Conservation (phyloP, 2,329 filamentous ascomycete species). For the Cladophialophora exuberans region DNA sequence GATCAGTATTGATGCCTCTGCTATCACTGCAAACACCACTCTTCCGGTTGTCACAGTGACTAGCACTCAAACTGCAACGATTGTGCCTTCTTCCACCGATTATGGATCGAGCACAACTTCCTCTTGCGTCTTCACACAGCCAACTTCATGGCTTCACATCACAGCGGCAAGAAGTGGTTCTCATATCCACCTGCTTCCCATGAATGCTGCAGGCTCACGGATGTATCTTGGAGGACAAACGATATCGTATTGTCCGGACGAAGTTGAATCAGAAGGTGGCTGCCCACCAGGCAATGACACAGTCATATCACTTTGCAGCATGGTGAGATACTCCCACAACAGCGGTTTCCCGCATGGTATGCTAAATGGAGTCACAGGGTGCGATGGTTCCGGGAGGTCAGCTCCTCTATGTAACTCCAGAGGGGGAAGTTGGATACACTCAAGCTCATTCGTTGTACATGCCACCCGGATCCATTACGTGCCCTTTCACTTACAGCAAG, state of each 20-base stretch:
- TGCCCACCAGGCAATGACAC: slow-evolving; percentile 55
- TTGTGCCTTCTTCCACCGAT: slow-evolving; percentile 18
- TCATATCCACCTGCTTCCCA: slow-evolving; percentile 51
- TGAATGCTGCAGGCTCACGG: slow-evolving; percentile 52
- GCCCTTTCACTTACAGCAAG: slow-evolving; percentile 52
- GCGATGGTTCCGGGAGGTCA: slow-evolving; percentile 67
- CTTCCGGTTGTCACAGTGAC: slow-evolving; percentile 15
- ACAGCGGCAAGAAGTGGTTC: slow-evolving; percentile 51
- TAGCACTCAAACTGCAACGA: slow-evolving; percentile 8
- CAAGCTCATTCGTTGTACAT: slow-evolving; percentile 57
- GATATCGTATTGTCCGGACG: slow-evolving; percentile 54
- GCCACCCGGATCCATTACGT: slow-evolving; percentile 54
- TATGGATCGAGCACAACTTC: slow-evolving; percentile 16
- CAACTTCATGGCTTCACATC: slow-evolving; percentile 45
- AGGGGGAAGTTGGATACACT: slow-evolving; percentile 61
- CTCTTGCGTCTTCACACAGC: slow-evolving; percentile 15
- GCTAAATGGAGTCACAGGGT: slow-evolving; percentile 37
- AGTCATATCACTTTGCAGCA: slow-evolving; percentile 45
- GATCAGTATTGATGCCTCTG: not conserved
- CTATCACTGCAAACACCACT: not conserved
- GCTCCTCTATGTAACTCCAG: slow-evolving; percentile 59
- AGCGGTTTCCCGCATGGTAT: not conserved
- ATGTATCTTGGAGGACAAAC: slow-evolving; percentile 56
- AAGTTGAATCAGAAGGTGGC: slow-evolving; percentile 36
- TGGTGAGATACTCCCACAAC: slow-evolving; percentile 34